Evolutionary conservation across 148 eudicot species (phyloP), one percentile per base, ranked within the genome.

Genomic region (Vaccinium darrowii): DNA sequence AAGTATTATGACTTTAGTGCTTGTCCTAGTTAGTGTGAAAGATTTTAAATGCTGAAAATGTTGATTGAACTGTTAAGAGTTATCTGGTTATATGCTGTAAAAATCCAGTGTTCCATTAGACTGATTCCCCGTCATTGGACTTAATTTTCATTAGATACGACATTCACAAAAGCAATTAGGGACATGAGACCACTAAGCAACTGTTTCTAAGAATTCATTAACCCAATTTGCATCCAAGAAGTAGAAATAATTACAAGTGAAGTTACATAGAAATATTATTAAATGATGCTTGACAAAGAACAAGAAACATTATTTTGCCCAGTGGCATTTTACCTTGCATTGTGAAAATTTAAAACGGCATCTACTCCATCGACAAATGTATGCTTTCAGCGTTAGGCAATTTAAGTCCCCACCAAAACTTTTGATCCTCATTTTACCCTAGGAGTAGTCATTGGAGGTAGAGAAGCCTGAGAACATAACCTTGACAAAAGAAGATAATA

Each of bases 341-440:
- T 53, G 2, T 21, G 21, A 30, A 54, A 16, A 25, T 14, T 82
- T 14, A 77, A 82, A 25, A 5, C 33, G 8, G 14, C 62, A 52
- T 86, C 80, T 27, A 74, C 65, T 8, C 8, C 25, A 21, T 67
- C 69, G 63, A 43, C 62, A 78, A 84, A 52, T 30, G 43, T 80
- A 82, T 18, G 12, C 47, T 54, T 84, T n/a, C 21, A 51, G 36
- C 7, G 81, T 12, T 14, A 58, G 72, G 52, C 69, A 78, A n/a
- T 76, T 16, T 56, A 7, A 80, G 2, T 8, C 27, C 58, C 47
- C 6, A 43, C 47, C 62, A 54, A 78, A 78, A 1, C 14, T 74
- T 8, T 33, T 74, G 3, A 16, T 74, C 49, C 39, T 74, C 78
- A 39, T 30, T 30, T 71, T 71, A 30, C 6, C 43, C 75, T 12